Conservation (phyloP, 129 eudicot genomes). For the Pulicaria dysenterica region DNA sequence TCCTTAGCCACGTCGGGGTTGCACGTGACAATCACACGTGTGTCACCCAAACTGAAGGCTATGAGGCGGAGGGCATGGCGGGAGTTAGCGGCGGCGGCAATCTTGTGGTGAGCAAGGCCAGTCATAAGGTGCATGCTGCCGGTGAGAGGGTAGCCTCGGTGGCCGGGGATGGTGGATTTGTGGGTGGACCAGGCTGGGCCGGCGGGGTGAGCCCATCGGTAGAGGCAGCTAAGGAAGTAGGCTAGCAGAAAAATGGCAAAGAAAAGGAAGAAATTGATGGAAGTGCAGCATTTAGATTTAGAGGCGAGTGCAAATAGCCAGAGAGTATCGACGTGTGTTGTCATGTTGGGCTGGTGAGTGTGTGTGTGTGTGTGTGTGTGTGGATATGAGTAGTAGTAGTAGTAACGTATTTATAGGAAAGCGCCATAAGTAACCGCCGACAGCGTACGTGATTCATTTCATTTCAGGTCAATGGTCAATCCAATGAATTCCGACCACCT, state of each 20-base stretch:
- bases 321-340: conserved; percentile 52
- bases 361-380: conserved; percentile 14
- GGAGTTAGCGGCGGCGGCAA: conserved; percentile 61
- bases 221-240: conserved; percentile 34
- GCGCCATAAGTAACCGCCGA: conserved; percentile 8
- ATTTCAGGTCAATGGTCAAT: conserved; percentile 20
- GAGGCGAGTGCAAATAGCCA: conserved; percentile 72
- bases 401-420: conserved; percentile 40
- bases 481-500: too few species aligned
- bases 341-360: conserved; percentile 28
- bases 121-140: conserved; percentile 86
- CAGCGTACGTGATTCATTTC: conserved; percentile 15
- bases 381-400: not conserved
- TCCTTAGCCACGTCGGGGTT: conserved; percentile 78
- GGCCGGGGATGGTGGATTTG: conserved; percentile 63
- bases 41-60: conserved; percentile 83
- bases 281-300: conserved; percentile 49
- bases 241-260: conserved; percentile 27
- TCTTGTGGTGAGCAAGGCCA: conserved; percentile 82
- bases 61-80: conserved; percentile 61
- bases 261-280: conserved; percentile 38
- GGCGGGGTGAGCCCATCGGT: conserved; percentile 58
- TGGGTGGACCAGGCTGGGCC: conserved; percentile 76
- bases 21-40: conserved; percentile 70
- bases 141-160: conserved; percentile 60